Evolutionary conservation across 2,329 filamentous ascomycete species (phyloP).

Genomic region (Trichothecium roseum): DNA sequence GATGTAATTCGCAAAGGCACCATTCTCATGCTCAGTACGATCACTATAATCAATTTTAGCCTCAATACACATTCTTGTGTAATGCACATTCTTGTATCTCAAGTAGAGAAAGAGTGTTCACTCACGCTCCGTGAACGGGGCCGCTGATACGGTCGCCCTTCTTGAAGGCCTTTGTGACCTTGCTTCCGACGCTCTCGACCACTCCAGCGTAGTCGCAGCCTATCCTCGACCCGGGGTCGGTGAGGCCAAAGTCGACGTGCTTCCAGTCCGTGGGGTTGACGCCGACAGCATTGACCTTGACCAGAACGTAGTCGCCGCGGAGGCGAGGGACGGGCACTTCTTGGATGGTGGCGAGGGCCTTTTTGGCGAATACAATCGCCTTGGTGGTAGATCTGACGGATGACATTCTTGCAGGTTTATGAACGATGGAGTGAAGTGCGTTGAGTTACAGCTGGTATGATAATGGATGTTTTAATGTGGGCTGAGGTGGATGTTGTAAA

Average conservation of each 20-base stretch:
- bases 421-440: background rate
- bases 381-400: conserved; percentile 2
- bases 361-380: conserved; percentile 2
- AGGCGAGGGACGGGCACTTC: conserved; percentile 3
- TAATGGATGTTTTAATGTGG: no score
- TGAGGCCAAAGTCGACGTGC: conserved; percentile 11
- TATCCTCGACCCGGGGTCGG: conserved; percentile 10
- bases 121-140: conserved; percentile 20
- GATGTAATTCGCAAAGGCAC: conserved; percentile 30
- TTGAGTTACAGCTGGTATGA: background rate
- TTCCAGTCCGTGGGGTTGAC: conserved; percentile 26
- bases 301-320: conserved; percentile 15
- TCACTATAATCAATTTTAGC: conserved; percentile 2
- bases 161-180: conserved; percentile 29
- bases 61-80: background rate
- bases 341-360: conserved; percentile 2
- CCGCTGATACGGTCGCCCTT: conserved; percentile 38
- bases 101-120: background rate
- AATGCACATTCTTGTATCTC: background rate
- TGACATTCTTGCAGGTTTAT: background rate
- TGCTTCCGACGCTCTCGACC: conserved; percentile 32
- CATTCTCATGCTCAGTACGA: conserved; percentile 23
- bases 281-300: conserved; percentile 21
- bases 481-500: no score
- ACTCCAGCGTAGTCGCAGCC: conserved; percentile 38